Conservation (phyloP, 164 flowering plant species). For the Tetrastigma voinierianum region DNA sequence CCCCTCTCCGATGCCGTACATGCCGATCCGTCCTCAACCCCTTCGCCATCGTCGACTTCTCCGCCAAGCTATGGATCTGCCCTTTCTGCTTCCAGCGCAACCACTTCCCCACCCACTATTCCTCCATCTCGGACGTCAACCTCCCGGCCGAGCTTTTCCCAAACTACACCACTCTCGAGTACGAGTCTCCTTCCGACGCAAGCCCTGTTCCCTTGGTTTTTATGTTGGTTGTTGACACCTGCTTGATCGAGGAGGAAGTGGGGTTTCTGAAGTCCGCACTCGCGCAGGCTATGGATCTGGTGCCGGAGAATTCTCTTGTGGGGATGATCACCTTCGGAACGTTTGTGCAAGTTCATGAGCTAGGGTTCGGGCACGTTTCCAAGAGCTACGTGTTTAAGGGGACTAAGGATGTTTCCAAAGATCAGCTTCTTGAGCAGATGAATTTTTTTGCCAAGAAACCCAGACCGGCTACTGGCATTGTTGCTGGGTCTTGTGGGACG, state of each 20-base stretch:
- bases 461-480: conserved; percentile 63
- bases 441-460: conserved; percentile 72
- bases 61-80: conserved; percentile 94
- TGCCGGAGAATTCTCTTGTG: conserved; percentile 77
- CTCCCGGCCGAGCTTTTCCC: conserved; percentile 88
- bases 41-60: conserved; percentile 71
- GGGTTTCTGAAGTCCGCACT: conserved; percentile 66
- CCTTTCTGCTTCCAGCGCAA: conserved; percentile 85
- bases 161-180: conserved; percentile 84
- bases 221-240: conserved; percentile 77
- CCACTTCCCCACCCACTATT: conserved; percentile 76
- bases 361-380: conserved; percentile 69
- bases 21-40: conserved; percentile 92
- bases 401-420: conserved; percentile 71
- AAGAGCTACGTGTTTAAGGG: conserved; percentile 85
- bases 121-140: conserved; percentile 67
- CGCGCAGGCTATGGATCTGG: conserved; percentile 64
- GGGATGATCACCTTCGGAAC: conserved; percentile 91
- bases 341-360: conserved; percentile 80
- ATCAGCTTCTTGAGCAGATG: conserved; percentile 84
- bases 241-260: conserved; percentile 87
- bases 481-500: conserved; percentile 86
- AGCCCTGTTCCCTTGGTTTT: conserved; percentile 50
- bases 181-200: conserved; percentile 35
- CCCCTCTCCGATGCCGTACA: conserved; percentile 80